phyloP scores from a whole-genome alignment of 1,284 basidiomycete genomes.

The Schizophyllum amplum region DNA sequence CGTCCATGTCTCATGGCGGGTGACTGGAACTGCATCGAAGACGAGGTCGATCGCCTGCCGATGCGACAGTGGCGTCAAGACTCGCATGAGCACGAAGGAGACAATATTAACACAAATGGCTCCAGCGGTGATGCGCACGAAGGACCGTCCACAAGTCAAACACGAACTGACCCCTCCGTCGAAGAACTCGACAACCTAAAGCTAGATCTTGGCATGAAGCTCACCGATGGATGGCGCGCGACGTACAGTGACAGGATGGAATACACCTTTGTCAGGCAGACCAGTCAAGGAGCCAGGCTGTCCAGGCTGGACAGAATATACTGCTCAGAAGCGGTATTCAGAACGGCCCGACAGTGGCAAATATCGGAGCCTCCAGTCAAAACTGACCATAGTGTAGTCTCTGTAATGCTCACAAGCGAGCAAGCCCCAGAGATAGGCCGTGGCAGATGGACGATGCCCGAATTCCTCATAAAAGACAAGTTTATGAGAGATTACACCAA shows the following conservation, averaged over 20 bases:
- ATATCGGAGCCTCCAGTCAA: neutral
- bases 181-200: neutral
- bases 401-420: neutral
- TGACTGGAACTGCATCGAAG: slow-evolving; percentile 5
- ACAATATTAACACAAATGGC: neutral
- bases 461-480: neutral
- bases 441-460: slow-evolving; percentile 1
- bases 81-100: neutral
- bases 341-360: slow-evolving; percentile 1
- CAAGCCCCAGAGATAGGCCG: slow-evolving; percentile 2
- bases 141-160: no score
- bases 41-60: slow-evolving; percentile 1
- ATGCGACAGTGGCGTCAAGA: neutral
- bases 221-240: slow-evolving; percentile 2
- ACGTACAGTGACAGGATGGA: slow-evolving; percentile 4
- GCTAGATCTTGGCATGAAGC: neutral
- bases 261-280: slow-evolving; percentile 1
- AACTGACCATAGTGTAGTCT: slow-evolving; percentile 6
- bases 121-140: no score
- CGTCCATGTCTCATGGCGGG: slow-evolving; percentile 1
- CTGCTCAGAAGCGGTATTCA: neutral
- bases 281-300: neutral
- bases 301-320: slow-evolving; percentile 5
- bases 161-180: neutral
- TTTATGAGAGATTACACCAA: neutral